Evolutionary conservation across 192 early-diverging fungal species (phyloP).

Genomic region (Glomus cerebriforme): DNA sequence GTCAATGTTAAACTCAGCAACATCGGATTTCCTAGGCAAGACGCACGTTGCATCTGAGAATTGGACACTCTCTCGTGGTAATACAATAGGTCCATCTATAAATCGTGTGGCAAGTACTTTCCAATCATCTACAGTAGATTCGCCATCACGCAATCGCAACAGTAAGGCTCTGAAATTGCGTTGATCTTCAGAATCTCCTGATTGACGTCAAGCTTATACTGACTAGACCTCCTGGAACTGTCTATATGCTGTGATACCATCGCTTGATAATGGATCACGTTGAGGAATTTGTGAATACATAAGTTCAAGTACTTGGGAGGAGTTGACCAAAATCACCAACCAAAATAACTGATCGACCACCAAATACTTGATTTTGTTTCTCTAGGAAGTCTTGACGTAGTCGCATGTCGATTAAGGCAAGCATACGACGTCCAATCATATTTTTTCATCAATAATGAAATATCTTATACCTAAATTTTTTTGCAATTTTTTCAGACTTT

Average conservation of each 20-base stretch:
- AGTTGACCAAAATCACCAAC: constrained; percentile 3
- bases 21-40: not conserved
- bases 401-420: not conserved
- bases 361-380: not conserved
- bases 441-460: no score
- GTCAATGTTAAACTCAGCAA: not conserved
- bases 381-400: not conserved
- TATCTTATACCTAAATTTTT: no score
- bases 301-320: not conserved
- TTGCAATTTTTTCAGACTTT: no score
- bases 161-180: not conserved
- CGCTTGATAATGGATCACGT: not conserved
- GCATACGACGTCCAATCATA: no score
- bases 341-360: not conserved
- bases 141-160: not conserved
- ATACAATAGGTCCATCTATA: not conserved
- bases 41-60: not conserved
- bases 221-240: not conserved
- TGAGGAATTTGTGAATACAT: not conserved
- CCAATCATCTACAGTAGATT: not conserved
- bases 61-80: not conserved
- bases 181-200: not conserved
- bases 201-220: not conserved
- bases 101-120: not conserved
- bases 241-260: not conserved